phyloP scores from a whole-genome alignment of 208 protist genomes.

The Trypanosomatidae sp. region DNA sequence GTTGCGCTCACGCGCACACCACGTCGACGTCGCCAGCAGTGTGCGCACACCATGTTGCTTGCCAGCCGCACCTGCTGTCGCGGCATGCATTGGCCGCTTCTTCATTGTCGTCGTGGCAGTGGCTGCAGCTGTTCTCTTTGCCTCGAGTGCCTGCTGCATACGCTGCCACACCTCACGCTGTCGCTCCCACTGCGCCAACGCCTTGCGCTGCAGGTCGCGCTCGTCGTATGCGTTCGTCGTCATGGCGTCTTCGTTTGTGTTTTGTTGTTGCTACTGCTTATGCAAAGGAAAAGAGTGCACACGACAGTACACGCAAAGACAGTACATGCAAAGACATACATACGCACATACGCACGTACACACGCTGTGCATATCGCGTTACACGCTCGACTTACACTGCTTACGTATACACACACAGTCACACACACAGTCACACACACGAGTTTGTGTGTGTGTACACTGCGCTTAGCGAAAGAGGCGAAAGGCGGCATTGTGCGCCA shows the following conservation, averaged over 20 bases:
- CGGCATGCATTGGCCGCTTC: too few species aligned
- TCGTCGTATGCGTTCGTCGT: slow-evolving; percentile 14
- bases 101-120: too few species aligned
- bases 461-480: background rate
- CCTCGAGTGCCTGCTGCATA: too few species aligned
- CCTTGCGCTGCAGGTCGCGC: slow-evolving; percentile 48
- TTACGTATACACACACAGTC: background rate
- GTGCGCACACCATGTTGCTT: too few species aligned
- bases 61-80: too few species aligned
- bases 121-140: too few species aligned
- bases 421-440: background rate
- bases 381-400: slow-evolving; percentile 1
- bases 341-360: too few species aligned
- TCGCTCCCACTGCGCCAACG: slow-evolving; percentile 40
- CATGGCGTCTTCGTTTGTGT: slow-evolving; percentile 5
- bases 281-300: too few species aligned
- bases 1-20: slow-evolving; percentile 14
- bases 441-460: background rate
- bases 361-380: too few species aligned
- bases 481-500: slow-evolving; percentile 14
- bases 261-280: slow-evolving; percentile 5
- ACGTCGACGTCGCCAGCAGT: slow-evolving; percentile 9
- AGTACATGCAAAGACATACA: too few species aligned
- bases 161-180: slow-evolving; percentile 49
- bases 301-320: too few species aligned